A percentile compares a stretch with the other conserved stretches of the same genome.
phyloP scores from a whole-genome alignment of 176 grass and related monocot species.

The Bolboschoenus planiculmis region DNA sequence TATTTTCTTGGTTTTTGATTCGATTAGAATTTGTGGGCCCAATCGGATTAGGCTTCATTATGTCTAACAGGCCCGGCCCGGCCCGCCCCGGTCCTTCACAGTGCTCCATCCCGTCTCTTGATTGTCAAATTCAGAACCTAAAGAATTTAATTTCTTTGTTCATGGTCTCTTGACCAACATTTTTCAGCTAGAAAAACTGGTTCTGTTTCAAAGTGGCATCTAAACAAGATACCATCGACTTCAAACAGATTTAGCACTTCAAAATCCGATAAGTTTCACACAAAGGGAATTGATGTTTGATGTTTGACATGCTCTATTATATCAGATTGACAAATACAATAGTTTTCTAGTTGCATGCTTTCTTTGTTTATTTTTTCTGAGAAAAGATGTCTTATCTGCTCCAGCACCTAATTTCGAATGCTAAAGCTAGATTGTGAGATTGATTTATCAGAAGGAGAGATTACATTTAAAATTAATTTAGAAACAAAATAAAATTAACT shows the following conservation, averaged over 20 bases:
- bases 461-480: no score
- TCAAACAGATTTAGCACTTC: background rate
- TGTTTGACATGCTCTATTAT: background rate
- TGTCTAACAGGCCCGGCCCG: background rate
- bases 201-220: no score
- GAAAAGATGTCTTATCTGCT: background rate
- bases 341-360: background rate
- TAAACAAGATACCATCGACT: no score
- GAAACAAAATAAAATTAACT: no score
- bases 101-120: no score
- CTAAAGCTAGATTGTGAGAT: background rate
- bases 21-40: background rate
- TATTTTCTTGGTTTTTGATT: background rate
- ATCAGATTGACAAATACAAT: background rate
- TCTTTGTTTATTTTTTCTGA: background rate
- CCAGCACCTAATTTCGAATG: background rate
- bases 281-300: no score
- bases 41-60: background rate
- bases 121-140: background rate
- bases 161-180: background rate
- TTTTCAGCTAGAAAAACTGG: background rate
- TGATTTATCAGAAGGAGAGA: background rate
- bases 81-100: no score
- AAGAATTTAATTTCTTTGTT: background rate
- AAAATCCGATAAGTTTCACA: no score